Base-by-base conservation (phyloP, 352 stramenopile species). In the Globisporangium polare region DNA sequence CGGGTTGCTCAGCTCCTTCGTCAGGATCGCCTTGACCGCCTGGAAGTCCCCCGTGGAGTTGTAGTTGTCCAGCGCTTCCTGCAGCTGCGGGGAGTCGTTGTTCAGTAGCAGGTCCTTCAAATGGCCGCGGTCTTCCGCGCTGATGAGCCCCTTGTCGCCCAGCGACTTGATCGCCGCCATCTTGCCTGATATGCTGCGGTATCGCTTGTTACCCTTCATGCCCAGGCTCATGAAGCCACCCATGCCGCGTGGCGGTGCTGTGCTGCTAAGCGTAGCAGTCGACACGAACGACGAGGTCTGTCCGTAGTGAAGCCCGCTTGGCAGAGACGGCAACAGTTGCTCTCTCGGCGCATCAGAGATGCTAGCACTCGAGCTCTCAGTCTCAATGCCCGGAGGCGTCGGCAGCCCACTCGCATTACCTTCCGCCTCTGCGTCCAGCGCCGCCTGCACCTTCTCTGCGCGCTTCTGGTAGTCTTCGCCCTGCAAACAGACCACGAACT, bases 101-200 rank as follows among this genome's bases (percentile, higher is more conserved):
- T 92, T 90, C 13, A 92, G 69, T 63, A 92, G 60, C 50, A 92
- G 55, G 69, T 90, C 83, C 57, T 92, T 92, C 47, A 92, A 29
- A 45, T 90, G 77, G 0, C 79, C 81, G 15, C 79, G 78, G 60
- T 90, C 81, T 13, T 89, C 80, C 24, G 74, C 78, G 22, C 71
- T 85, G 49, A 92, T 92, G 18, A 92, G 43, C 1, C 83, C 83
- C 31, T 89, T 88, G 60, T 90, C 80, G 3, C 79, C 73, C 3
- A 92, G 61, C 55, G 79, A 83, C 65, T 92, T 92, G 67, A 92
- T 92, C 17, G 81, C 83, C 56, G 81, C 83, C 83, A 92, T 92
- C 53, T 92, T 92, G 35, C 83, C 68, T 1, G 78, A 89, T 53
- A 91, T 89, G 59, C 83, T 92, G 42, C 83, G 80, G 55, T 86